Evolutionary conservation across 805 yeast species (phyloP), one percentile per base, ranked within the genome.

Genomic region (Wickerhamomyces ciferrii): DNA sequence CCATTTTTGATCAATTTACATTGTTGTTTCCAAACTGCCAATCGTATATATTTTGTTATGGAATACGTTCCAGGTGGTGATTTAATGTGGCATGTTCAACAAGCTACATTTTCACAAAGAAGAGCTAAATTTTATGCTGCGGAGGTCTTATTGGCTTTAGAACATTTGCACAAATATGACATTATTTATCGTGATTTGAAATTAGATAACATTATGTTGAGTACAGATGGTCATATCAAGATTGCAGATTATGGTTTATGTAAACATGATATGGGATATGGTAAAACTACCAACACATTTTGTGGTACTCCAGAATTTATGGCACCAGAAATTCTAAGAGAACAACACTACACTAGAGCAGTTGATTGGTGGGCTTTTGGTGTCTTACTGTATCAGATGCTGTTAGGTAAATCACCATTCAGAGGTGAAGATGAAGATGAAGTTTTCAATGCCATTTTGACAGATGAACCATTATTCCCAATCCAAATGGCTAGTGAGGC

Each of bases 351-450:
- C 60, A 94, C 90, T 44, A 81, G 96, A 60, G 86, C 94, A 36
- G 99, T 94, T 45, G 99, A 94, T 68, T 94, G 99, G 99, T 94
- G 99, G 99, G 98, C 99, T 1, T 89, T 91, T 73, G 99, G 99
- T 48, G 98, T 94, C 25, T 74, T 94, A 53, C 72, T 94, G 53
- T 94, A 92, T 67, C 99, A 94, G 68, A 94, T 94, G 99, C 73
- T 94, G 47, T 74, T 94, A 48, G 94, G 97, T 44, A 96, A 92
- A 67, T 87, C 97, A 8, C 99, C 99, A 34, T 94, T 94, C 70
- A 84, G 92, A 54, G 99, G 99, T 54, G 97, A 91, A 55, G 96
- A 88, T 61, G 96, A 88, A 60, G 98, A 94, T 61, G 99, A 94
- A 68, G 90, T 94, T 32, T 94, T 92, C 69, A 94, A 91, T 66